These are phyloP conservation scores for Candida boleticola DNA, from an alignment of 805 yeast genomes.

Conservation along the genomic window DNA sequence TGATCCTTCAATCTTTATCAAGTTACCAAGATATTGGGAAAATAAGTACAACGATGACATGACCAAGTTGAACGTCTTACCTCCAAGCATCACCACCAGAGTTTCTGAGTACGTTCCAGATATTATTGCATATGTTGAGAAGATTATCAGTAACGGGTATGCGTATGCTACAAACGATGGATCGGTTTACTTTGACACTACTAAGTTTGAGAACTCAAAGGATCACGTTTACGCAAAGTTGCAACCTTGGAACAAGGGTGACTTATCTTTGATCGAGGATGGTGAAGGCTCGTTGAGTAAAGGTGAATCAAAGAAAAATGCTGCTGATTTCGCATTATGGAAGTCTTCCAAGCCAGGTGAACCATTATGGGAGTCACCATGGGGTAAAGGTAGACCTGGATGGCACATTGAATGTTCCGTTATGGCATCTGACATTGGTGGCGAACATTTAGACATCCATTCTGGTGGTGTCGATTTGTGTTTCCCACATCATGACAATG, in stretches of 20 bases:
- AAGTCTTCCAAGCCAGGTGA: constrained; percentile 96
- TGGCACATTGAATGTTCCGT: constrained; percentile 99
- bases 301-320: constrained; percentile 60
- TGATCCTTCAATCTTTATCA: constrained; percentile 80
- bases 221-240: constrained; percentile 88
- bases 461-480: constrained; percentile 97
- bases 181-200: constrained; percentile 94
- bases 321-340: constrained; percentile 95
- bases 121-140: constrained; percentile 73
- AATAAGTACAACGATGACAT: constrained; percentile 79
- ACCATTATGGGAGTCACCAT: constrained; percentile 91
- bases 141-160: constrained; percentile 74
- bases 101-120: constrained; percentile 96
- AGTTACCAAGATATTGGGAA: constrained; percentile 90
- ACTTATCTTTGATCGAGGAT: constrained; percentile 79
- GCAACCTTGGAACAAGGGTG: constrained; percentile 98
- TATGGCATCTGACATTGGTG: constrained; percentile 91
- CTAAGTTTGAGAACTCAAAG: constrained; percentile 66
- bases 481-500: constrained; percentile 98
- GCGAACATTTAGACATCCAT: constrained; percentile 85
- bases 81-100: constrained; percentile 84
- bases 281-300: constrained; percentile 86
- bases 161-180: constrained; percentile 86
- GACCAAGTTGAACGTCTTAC: constrained; percentile 77
- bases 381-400: constrained; percentile 98